phyloP scores from a whole-genome alignment of 2,329 filamentous ascomycete genomes.

The Phaeosphaeriaceae sp. region DNA sequence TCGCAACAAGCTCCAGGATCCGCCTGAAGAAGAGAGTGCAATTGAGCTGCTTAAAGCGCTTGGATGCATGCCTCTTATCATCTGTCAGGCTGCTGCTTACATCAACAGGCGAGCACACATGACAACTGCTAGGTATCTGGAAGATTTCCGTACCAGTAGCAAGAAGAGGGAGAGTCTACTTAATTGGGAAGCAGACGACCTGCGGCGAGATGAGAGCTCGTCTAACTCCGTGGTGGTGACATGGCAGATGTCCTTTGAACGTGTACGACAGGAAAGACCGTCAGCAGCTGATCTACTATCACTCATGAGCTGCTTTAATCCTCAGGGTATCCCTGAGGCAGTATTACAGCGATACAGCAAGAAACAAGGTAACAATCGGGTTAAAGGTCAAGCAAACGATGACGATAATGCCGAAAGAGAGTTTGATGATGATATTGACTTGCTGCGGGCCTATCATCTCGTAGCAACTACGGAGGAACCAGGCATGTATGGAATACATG shows the following conservation, averaged over 20 bases:
- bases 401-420: background rate
- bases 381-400: background rate
- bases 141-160: conserved; percentile 45
- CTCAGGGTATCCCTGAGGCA: conserved; percentile 49
- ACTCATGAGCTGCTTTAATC: conserved; percentile 57
- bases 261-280: conserved; percentile 38
- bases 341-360: conserved; percentile 15
- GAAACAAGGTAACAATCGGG: background rate
- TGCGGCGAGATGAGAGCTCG: conserved; percentile 42
- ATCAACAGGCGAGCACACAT: conserved; percentile 27
- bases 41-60: conserved; percentile 11
- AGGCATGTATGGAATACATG: conserved; percentile 16
- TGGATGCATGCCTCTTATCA: conserved; percentile 38
- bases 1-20: conserved; percentile 21
- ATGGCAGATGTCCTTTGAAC: conserved; percentile 43
- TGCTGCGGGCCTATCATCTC: conserved; percentile 22
- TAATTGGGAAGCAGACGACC: conserved; percentile 32
- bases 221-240: conserved; percentile 47
- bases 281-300: conserved; percentile 54
- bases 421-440: conserved; percentile 21
- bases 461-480: conserved; percentile 6
- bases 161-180: conserved; percentile 28
- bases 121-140: conserved; percentile 44
- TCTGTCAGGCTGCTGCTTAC: conserved; percentile 43
- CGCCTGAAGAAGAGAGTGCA: conserved; percentile 2